Evolutionary conservation across 2,329 filamentous ascomycete genomes (phyloP), one percentile per base, ranked within the genome.

Genomic region (Colletotrichum gigasporum): DNA sequence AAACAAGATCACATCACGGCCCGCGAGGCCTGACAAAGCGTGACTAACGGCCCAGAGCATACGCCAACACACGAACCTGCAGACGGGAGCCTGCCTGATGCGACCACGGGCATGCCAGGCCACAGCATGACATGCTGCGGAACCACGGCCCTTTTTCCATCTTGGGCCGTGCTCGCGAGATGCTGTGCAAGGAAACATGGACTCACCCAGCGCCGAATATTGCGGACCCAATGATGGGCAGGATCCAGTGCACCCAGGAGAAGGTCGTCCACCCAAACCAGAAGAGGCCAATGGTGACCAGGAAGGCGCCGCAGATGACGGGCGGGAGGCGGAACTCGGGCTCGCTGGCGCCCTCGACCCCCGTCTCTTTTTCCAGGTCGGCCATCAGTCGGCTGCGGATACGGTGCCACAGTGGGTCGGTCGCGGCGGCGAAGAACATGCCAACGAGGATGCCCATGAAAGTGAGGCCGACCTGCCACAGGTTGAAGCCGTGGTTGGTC

Each of bases 191-290:
- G 48, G 44, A 47, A 65, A 65, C 39, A 59, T 35, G 26, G 26
- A 83, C 88, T 82, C 81, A 91, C 88, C 86, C 91, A 74, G 84
- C 80, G 61, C 89, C 91, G 78, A 94, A 94, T 44, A 94, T 80
- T 41, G 76, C 83, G 26, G 88, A 91, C 18, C 90, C 91, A 76
- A 94, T 89, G 68, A 93, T 90, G 24, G 91, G 90, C 45, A 89
- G 84, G 66, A 92, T 91, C 89, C 89, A 95, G 77, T 93, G 90
- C 50, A 97, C 86, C 69, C 77, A 85, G 2, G 89, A 76, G 74
- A 90, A 94, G 12, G 91, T 91, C 4, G 92, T 94, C 91, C 93
- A 97, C 8, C 88, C 93, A 78, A 97, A 97, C 79, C 92, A 91
- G 76, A 97, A 97, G 14, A 98, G 79, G 6, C 93, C 92, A 59